Percentiles rank a stretch among this genome's conserved stretches.
Evolutionary conservation across 2,329 filamentous ascomycete species (phyloP).

Genomic region (Penicillium sp.): DNA sequence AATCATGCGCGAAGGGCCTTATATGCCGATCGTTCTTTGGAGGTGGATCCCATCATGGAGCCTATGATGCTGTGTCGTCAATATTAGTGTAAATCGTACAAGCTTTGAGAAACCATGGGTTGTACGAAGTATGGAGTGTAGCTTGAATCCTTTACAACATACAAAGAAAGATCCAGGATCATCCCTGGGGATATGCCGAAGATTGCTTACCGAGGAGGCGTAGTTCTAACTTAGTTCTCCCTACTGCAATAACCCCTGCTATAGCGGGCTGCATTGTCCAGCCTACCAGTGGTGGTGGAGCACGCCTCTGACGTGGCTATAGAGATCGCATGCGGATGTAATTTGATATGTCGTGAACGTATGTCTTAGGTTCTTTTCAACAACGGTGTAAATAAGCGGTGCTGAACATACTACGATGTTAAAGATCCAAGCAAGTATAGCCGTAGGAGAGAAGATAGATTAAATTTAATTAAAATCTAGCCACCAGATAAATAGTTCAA

Average conservation of each 20-base stretch:
- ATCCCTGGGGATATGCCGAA: conserved; percentile 8
- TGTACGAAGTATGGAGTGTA: not conserved
- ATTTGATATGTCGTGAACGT: conserved; percentile 13
- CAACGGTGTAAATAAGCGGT: not conserved
- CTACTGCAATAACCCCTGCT: not conserved
- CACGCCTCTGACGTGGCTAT: conserved; percentile 24
- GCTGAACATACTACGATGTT: not conserved
- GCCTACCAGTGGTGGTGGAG: conserved; percentile 9
- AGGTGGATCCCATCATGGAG: conserved; percentile 12
- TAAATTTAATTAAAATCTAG: not conserved
- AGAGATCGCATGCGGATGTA: conserved; percentile 9
- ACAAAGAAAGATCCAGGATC: conserved; percentile 1
- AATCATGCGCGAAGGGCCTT: conserved; percentile 6
- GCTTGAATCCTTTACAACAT: not conserved
- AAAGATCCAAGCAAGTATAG: not conserved
- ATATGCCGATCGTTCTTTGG: conserved; percentile 15
- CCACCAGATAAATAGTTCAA: no score
- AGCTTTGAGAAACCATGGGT: not conserved
- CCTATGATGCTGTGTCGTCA: not conserved
- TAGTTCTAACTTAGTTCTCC: not conserved
- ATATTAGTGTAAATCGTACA: not conserved
- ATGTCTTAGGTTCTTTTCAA: not conserved
- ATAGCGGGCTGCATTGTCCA: conserved; percentile 2
- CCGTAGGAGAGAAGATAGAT: not conserved
- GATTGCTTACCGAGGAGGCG: not conserved